A percentile compares a stretch with the other conserved stretches of the same genome.
Conservation (phyloP, 768 basidiomycete species). For the Termitomyces sp. region DNA sequence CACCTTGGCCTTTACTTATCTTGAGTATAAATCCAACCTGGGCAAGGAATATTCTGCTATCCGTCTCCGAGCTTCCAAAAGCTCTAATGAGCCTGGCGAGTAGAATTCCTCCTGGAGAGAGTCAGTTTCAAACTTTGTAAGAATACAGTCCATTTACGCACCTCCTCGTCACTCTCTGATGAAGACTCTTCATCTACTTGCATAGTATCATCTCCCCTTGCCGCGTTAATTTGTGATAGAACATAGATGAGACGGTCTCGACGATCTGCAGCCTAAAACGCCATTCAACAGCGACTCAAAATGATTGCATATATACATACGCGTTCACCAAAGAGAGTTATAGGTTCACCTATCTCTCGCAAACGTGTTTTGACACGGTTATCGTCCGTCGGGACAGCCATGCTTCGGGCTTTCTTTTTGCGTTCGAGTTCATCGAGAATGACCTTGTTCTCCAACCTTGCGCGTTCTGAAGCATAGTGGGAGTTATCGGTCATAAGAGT, state of each 20-base stretch:
- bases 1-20: conserved; percentile 60
- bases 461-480: conserved; percentile 69
- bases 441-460: conserved; percentile 76
- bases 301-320: conserved; percentile 44
- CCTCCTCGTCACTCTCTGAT: conserved; percentile 75
- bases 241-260: conserved; percentile 94
- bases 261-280: conserved; percentile 82
- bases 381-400: conserved; percentile 98
- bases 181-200: conserved; percentile 67
- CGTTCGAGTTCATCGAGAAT: conserved; percentile 95
- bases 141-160: conserved; percentile 21
- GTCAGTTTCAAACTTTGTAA: neutral
- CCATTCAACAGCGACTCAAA: conserved; percentile 7
- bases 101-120: conserved; percentile 88
- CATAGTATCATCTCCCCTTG: conserved; percentile 77
- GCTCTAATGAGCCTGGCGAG: conserved; percentile 82
- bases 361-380: conserved; percentile 85
- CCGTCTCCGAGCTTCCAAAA: conserved; percentile 78
- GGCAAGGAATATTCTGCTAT: conserved; percentile 94
- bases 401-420: conserved; percentile 88
- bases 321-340: conserved; percentile 96
- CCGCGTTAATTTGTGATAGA: conserved; percentile 88
- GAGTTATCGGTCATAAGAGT: conserved; percentile 75
- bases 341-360: conserved; percentile 93
- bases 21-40: conserved; percentile 75